These are phyloP conservation scores for Tuber calosporum DNA, from an alignment of 495 filamentous ascomycete species.

Conservation along the genomic window DNA sequence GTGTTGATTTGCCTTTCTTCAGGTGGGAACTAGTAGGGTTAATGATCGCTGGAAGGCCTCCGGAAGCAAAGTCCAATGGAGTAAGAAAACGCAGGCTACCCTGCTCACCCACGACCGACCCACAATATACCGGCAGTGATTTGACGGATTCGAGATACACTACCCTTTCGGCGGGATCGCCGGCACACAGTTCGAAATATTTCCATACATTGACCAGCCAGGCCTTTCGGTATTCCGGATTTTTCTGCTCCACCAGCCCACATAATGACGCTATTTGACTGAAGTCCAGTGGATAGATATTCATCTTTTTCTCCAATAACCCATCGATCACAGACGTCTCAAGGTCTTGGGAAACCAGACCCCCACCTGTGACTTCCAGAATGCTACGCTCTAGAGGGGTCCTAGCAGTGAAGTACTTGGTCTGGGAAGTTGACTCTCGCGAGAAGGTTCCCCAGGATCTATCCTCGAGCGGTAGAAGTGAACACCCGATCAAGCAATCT, in stretches of 20 bases:
- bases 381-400: slow-evolving; percentile 8
- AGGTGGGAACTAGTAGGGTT: neutral
- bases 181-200: slow-evolving; percentile 6
- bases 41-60: neutral
- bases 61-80: neutral
- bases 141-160: slow-evolving; percentile 2
- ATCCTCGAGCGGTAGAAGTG: slow-evolving; percentile 18
- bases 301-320: slow-evolving; percentile 6
- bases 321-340: neutral
- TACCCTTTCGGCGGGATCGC: neutral
- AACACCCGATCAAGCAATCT: slow-evolving; percentile 11
- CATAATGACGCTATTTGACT: slow-evolving; percentile 19
- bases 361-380: slow-evolving; percentile 8
- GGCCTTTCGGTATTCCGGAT: slow-evolving; percentile 7
- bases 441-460: slow-evolving; percentile 16
- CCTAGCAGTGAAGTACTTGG: neutral
- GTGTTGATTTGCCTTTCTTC: neutral
- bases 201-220: slow-evolving; percentile 27
- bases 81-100: neutral
- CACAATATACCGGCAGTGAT: slow-evolving; percentile 23
- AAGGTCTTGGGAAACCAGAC: slow-evolving; percentile 9
- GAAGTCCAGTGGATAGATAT: slow-evolving; percentile 21
- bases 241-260: slow-evolving; percentile 1
- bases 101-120: slow-evolving; percentile 11
- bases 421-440: neutral